Percentiles rank a stretch among this genome's conserved stretches.
Evolutionary conservation across 805 yeast species (phyloP).

Genomic region (Helenozyma baotianmanensis): DNA sequence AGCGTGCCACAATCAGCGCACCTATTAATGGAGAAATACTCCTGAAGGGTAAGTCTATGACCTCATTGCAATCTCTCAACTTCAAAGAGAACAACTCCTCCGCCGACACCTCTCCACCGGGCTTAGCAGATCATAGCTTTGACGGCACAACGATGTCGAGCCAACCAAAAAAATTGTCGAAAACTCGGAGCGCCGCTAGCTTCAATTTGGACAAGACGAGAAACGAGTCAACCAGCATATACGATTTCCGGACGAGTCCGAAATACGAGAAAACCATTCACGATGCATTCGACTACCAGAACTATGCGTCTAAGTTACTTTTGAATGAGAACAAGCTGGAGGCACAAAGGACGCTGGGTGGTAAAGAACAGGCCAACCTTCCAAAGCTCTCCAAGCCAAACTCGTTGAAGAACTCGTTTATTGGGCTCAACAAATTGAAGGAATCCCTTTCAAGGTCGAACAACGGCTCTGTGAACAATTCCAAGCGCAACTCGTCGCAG

Average conservation of each 20-base stretch:
- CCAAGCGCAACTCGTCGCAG: conserved; percentile 13
- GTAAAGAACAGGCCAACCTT: conserved; percentile 27
- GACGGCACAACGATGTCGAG: no score
- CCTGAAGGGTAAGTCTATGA: conserved; percentile 18
- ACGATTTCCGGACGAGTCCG: conserved; percentile 4
- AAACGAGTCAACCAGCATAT: neutral
- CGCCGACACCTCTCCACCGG: no score
- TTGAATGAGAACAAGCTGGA: conserved; percentile 7
- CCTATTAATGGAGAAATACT: conserved; percentile 5
- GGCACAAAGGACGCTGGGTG: conserved; percentile 2
- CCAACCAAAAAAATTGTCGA: no score
- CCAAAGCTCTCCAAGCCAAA: conserved; percentile 27
- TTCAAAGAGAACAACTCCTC: no score
- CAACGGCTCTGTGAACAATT: conserved; percentile 3
- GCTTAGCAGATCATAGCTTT: no score
- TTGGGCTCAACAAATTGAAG: conserved; percentile 37
- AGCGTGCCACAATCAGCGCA: conserved; percentile 14
- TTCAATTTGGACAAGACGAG: conserved; percentile 12
- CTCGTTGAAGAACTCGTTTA: conserved; percentile 31
- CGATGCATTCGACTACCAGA: conserved; percentile 4
- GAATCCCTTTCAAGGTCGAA: conserved; percentile 15
- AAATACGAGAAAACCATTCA: conserved; percentile 7
- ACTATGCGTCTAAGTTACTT: conserved; percentile 4
- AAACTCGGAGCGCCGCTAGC: conserved; percentile 34
- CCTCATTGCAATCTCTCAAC: conserved; percentile 13